These are phyloP conservation scores for Neurospora sp. DNA, from an alignment of 495 filamentous ascomycete genomes.

Conservation along the genomic window DNA sequence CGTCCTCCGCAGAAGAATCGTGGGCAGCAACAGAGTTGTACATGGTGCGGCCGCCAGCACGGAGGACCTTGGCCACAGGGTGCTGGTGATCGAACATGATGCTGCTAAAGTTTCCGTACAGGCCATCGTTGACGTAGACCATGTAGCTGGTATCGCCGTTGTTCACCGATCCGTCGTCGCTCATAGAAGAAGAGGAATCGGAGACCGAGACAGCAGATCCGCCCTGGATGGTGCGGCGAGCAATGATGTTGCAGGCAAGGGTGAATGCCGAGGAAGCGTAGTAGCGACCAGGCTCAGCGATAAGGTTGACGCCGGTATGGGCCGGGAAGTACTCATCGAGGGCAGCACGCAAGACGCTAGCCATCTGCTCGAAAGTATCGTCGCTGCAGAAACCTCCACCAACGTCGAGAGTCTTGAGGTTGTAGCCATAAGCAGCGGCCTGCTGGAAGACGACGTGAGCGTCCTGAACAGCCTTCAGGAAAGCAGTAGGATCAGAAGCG, in stretches of 20 bases:
- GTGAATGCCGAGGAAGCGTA: conserved; percentile 91
- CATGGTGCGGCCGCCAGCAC: conserved; percentile 42
- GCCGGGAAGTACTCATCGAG: conserved; percentile 82
- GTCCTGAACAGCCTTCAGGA: conserved; percentile 81
- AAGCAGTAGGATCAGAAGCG: conserved; percentile 79
- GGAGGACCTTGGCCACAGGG: conserved; percentile 71
- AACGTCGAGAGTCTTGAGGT: conserved; percentile 81
- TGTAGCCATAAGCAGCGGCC: conserved; percentile 64
- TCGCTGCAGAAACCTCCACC: conserved; percentile 86
- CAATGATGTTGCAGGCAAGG: conserved; percentile 87
- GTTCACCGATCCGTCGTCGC: conserved; percentile 21
- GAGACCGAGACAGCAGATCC: conserved; percentile 15
- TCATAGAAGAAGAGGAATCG: conserved; percentile 14
- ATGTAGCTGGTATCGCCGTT: conserved; percentile 65
- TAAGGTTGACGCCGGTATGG: conserved; percentile 60
- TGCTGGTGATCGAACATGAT: conserved; percentile 99
- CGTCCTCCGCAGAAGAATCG: conserved; percentile 15
- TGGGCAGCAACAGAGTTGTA: conserved; percentile 35
- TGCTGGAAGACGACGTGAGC: conserved; percentile 85
- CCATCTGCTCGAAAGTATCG: conserved; percentile 76
- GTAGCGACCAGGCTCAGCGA: conserved; percentile 93
- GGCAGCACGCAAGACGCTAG: conserved; percentile 64
- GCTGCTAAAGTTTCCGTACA: conserved; percentile 97
- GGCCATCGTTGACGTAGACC: conserved; percentile 92
- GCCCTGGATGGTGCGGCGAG: conserved; percentile 71